phyloP scores from a whole-genome alignment of 257 asterid species.

The Forsythia suspensa region DNA sequence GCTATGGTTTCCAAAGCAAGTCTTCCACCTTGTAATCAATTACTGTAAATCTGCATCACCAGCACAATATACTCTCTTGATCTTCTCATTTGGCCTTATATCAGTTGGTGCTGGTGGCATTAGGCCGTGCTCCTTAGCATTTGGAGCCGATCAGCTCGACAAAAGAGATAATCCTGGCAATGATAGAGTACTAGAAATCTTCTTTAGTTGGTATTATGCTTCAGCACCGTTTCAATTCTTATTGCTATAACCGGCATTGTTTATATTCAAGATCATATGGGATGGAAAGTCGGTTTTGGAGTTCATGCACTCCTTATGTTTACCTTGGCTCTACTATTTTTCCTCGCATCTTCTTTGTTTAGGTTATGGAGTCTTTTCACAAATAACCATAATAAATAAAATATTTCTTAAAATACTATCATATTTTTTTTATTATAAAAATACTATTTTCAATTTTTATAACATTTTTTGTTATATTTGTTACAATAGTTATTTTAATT shows the following conservation, averaged over 20 bases:
- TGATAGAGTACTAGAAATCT: constrained; percentile 46
- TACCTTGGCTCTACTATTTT: constrained; percentile 42
- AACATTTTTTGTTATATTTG: no score
- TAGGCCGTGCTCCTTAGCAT: constrained; percentile 63
- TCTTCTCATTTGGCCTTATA: constrained; percentile 52
- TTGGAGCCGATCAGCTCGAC: constrained; percentile 75
- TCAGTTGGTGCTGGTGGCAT: constrained; percentile 73
- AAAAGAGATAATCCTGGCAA: constrained; percentile 28
- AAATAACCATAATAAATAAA: no score
- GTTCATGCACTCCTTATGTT: constrained; percentile 60
- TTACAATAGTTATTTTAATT: no score
- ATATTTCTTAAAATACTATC: no score
- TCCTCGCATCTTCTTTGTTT: constrained; percentile 53
- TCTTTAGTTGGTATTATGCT: constrained; percentile 67
- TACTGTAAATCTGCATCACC: constrained; percentile 39
- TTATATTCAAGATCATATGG: constrained; percentile 62
- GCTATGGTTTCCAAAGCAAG: constrained; percentile 49
- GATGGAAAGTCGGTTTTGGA: constrained; percentile 69
- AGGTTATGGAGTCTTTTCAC: no score
- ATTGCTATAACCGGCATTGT: constrained; percentile 57
- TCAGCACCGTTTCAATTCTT: constrained; percentile 45
- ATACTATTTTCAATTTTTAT: no score
- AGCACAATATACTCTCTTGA: constrained; percentile 37
- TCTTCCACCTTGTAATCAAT: constrained; percentile 42
- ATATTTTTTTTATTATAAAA: no score